A percentile compares a stretch with the other conserved stretches of the same genome.
These are phyloP conservation scores for Lyophyllum atratum DNA, from an alignment of 768 basidiomycete species.

Conservation along the genomic window DNA sequence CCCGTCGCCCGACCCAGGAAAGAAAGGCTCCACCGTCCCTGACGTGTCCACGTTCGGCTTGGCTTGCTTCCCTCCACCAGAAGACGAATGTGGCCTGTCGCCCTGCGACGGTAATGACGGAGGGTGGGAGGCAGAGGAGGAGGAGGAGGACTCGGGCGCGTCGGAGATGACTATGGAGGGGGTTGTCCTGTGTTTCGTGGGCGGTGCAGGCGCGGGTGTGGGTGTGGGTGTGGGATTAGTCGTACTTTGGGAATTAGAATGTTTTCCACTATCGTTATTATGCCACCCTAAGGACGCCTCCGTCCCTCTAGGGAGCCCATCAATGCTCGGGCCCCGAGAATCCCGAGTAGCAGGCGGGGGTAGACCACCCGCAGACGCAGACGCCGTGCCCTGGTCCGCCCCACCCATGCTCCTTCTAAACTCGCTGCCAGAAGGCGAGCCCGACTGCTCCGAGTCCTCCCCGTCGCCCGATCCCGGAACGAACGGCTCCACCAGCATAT, in stretches of 20 bases:
- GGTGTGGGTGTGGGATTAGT: background rate
- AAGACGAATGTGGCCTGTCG: background rate
- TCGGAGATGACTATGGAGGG: slow-evolving; percentile 5
- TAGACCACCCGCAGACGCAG: background rate
- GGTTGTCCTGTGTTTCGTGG: slow-evolving; percentile 2
- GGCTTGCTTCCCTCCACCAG: background rate
- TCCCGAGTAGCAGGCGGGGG: background rate
- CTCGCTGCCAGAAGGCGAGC: slow-evolving; percentile 9
- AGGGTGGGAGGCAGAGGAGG: no score
- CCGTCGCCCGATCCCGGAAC: slow-evolving; percentile 15
- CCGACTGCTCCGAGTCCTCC: slow-evolving; percentile 23
- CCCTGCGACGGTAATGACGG: background rate
- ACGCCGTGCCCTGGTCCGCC: background rate
- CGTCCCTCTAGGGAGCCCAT: background rate
- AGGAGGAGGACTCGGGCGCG: background rate
- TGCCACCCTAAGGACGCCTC: background rate
- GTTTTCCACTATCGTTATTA: background rate
- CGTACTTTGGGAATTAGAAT: background rate
- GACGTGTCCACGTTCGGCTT: slow-evolving; percentile 11
- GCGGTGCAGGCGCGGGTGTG: background rate
- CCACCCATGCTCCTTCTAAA: background rate
- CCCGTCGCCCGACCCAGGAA: no score
- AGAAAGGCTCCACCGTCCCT: background rate
- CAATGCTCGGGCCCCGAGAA: background rate
- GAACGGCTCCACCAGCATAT: slow-evolving; percentile 20